These are phyloP conservation scores for Cyberlindnera mycetangii DNA, from an alignment of 805 yeast genomes.

Conservation along the genomic window DNA sequence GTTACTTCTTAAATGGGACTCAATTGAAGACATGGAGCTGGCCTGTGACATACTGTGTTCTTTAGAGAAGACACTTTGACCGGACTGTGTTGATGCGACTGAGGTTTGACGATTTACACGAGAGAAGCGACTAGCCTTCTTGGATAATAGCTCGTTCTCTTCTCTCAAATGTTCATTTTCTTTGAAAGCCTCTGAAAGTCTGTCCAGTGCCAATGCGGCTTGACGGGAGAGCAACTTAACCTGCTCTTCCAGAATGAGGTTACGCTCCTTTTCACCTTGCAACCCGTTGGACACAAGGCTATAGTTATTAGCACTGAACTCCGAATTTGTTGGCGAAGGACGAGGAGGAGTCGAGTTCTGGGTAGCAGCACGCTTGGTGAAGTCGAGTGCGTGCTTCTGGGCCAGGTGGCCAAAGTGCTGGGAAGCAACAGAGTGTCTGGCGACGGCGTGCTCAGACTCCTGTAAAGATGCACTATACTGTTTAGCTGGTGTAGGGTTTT, in stretches of 20 bases:
- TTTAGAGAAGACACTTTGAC: slow-evolving; percentile 9
- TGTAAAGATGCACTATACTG: background rate
- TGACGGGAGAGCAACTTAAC: slow-evolving; percentile 25
- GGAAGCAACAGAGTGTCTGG: slow-evolving; percentile 1
- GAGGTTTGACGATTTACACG: slow-evolving; percentile 17
- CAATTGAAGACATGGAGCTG: slow-evolving; percentile 21
- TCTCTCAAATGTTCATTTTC: slow-evolving; percentile 20
- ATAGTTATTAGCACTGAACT: slow-evolving; percentile 12
- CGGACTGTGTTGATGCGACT: slow-evolving; percentile 9
- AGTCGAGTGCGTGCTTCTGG: slow-evolving; percentile 13
- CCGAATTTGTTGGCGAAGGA: slow-evolving; percentile 13
- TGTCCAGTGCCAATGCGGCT: slow-evolving; percentile 27
- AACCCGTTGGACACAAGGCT: slow-evolving; percentile 18
- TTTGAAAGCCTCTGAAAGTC: slow-evolving; percentile 21
- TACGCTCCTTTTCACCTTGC: slow-evolving; percentile 28
- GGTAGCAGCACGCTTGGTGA: slow-evolving; percentile 8
- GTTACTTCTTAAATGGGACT: slow-evolving; percentile 8
- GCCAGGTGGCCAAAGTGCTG: slow-evolving; percentile 11
- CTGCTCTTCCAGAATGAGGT: slow-evolving; percentile 28
- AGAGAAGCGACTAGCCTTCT: slow-evolving; percentile 10
- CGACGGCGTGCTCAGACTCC: background rate
- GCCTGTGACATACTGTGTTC: slow-evolving; percentile 17
- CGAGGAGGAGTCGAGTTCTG: background rate
- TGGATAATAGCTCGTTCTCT: slow-evolving; percentile 18
- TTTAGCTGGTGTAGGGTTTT: background rate